Percentiles rank a stretch among this genome's conserved stretches.
Evolutionary conservation across 106 monocot genomes (phyloP).

Genomic region (Platanthera guangdongensis): DNA sequence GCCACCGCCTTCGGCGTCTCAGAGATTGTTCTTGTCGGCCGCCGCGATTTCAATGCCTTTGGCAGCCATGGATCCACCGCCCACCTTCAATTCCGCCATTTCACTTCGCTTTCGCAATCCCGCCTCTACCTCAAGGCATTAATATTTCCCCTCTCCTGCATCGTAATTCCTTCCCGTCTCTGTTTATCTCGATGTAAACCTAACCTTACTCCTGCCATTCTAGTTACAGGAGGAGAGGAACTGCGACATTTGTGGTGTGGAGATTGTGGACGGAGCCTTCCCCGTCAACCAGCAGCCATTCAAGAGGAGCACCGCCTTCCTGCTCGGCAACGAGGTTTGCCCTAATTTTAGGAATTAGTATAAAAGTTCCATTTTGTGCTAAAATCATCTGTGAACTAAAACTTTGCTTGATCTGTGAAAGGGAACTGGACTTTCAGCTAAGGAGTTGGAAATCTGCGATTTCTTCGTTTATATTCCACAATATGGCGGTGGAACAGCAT

Average conservation of each 20-base stretch:
- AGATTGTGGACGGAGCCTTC: slow-evolving; percentile 65
- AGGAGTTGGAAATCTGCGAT: slow-evolving; percentile 84
- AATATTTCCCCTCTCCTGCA: not conserved
- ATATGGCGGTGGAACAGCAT: slow-evolving; percentile 94
- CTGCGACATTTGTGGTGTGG: slow-evolving; percentile 89
- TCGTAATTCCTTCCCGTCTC: not conserved
- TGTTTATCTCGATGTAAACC: not conserved
- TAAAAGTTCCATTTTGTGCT: not conserved
- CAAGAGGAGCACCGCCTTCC: slow-evolving; percentile 79
- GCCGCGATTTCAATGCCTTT: slow-evolving; percentile 96
- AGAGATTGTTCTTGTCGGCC: slow-evolving; percentile 82
- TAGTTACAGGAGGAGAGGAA: slow-evolving; percentile 45
- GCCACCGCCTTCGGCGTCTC: slow-evolving; percentile 91
- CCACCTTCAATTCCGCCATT: slow-evolving; percentile 82
- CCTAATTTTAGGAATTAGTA: not conserved
- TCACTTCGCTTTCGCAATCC: slow-evolving; percentile 57
- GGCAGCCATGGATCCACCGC: slow-evolving; percentile 89
- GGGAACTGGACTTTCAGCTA: slow-evolving; percentile 78
- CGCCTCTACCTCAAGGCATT: slow-evolving; percentile 54
- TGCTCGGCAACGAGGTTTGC: slow-evolving; percentile 84
- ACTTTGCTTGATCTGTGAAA: slow-evolving; percentile 11
- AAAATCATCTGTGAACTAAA: not conserved
- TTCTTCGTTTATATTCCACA: slow-evolving; percentile 96
- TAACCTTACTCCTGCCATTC: not conserved
- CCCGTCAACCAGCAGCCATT: slow-evolving; percentile 64